Percentiles rank a stretch among this genome's conserved stretches.
These are phyloP conservation scores for Erigeron canadensis DNA, from an alignment of 129 eudicot genomes.

Conservation along the genomic window DNA sequence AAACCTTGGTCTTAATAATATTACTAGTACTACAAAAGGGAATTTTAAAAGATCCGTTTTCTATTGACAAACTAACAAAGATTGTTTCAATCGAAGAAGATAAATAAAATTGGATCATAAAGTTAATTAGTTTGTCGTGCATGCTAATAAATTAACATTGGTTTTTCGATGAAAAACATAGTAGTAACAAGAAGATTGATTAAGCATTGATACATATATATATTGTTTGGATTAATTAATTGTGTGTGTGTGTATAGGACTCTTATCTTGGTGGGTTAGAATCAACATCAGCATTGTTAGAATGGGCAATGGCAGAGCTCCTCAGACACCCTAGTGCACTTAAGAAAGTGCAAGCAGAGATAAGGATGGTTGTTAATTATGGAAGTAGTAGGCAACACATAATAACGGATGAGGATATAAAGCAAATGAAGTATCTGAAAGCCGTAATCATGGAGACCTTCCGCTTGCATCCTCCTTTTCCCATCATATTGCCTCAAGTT, in stretches of 20 bases:
- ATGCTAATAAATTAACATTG: too few species aligned
- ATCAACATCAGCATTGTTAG: slow-evolving; percentile 49
- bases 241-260: slow-evolving; percentile 26
- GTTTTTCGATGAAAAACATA: too few species aligned
- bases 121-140: too few species aligned
- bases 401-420: slow-evolving; percentile 30
- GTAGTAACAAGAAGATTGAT: too few species aligned
- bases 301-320: slow-evolving; percentile 52
- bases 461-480: slow-evolving; percentile 44
- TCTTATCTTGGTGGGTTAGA: slow-evolving; percentile 46
- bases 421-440: slow-evolving; percentile 47
- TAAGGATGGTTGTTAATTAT: slow-evolving; percentile 21
- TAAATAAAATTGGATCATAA: too few species aligned
- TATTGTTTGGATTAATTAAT: neutral
- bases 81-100: too few species aligned
- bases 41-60: too few species aligned
- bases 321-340: slow-evolving; percentile 33
- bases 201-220: neutral
- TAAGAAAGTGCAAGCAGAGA: slow-evolving; percentile 34
- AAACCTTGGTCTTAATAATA: too few species aligned
- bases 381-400: slow-evolving; percentile 19
- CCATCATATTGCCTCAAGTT: slow-evolving; percentile 35
- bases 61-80: too few species aligned
- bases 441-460: slow-evolving; percentile 46
- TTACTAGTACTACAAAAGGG: too few species aligned